Conservation (phyloP, 768 basidiomycete species). For the Cubamyces sp. region DNA sequence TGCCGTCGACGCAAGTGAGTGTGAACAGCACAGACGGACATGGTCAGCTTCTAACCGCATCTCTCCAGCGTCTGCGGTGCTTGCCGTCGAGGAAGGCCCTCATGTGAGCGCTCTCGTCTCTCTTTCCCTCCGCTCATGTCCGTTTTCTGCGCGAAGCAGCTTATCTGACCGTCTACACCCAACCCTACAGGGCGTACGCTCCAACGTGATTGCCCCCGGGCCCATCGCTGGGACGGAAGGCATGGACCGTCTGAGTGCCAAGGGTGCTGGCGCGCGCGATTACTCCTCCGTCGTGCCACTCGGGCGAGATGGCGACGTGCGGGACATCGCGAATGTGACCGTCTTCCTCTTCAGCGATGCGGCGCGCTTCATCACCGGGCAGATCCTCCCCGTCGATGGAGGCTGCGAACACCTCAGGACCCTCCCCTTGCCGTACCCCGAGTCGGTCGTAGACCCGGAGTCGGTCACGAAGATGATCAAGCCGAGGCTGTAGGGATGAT, state of each 20-base stretch:
- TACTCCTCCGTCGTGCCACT: slow-evolving; percentile 37
- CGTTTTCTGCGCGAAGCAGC: not conserved
- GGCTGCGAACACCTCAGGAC: slow-evolving; percentile 57
- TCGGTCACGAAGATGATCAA: slow-evolving; percentile 56
- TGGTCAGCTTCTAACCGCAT: not conserved
- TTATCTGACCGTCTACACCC: not conserved
- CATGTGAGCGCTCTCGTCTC: slow-evolving; percentile 40
- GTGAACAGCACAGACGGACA: slow-evolving; percentile 1
- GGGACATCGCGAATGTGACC: slow-evolving; percentile 71
- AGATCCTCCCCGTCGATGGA: slow-evolving; percentile 74
- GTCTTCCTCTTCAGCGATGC: slow-evolving; percentile 85
- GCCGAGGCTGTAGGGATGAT: slow-evolving; percentile 37
- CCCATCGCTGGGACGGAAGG: slow-evolving; percentile 83
- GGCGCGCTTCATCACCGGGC: slow-evolving; percentile 76
- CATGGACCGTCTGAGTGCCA: slow-evolving; percentile 54
- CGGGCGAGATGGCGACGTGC: slow-evolving; percentile 60
- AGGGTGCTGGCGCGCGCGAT: slow-evolving; percentile 11
- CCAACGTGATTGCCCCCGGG: slow-evolving; percentile 85
- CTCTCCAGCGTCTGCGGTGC: slow-evolving; percentile 61
- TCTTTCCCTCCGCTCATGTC: not conserved
- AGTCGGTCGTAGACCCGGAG: slow-evolving; percentile 62
- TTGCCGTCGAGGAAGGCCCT: slow-evolving; percentile 95
- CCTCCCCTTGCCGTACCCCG: slow-evolving; percentile 61
- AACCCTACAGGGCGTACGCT: slow-evolving; percentile 68
- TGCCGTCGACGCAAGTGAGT: slow-evolving; percentile 75